Evolutionary conservation across 257 asterid genomes (phyloP).

Genomic region (Parsonsia alboflavescens): DNA sequence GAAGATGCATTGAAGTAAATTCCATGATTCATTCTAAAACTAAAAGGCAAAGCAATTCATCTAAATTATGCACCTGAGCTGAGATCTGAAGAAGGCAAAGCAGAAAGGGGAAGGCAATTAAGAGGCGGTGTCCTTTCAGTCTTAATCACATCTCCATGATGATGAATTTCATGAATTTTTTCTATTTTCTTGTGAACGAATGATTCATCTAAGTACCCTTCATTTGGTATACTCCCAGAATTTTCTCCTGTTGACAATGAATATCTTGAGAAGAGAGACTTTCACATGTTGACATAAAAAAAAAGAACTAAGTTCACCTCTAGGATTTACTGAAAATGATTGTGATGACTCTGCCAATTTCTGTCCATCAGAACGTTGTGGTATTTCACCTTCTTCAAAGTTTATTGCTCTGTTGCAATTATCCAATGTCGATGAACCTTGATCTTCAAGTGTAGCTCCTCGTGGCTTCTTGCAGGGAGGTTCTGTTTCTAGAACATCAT

Average conservation of each 20-base stretch:
- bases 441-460: conserved; percentile 21
- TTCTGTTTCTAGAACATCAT: conserved; percentile 4
- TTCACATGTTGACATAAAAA: not conserved
- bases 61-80: conserved; percentile 23
- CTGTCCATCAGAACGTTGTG: conserved; percentile 3
- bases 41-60: not conserved
- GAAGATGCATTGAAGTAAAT: not conserved
- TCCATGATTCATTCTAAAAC: not conserved
- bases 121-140: conserved; percentile 17
- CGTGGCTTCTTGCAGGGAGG: conserved; percentile 34
- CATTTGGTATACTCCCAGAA: not conserved
- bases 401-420: conserved; percentile 7
- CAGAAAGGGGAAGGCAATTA: conserved; percentile 11
- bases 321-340: conserved; percentile 16
- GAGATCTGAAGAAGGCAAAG: conserved; percentile 18
- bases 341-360: conserved; percentile 18
- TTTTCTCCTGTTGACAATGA: conserved; percentile 1
- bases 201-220: not conserved
- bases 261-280: not conserved
- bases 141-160: conserved; percentile 9
- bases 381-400: conserved; percentile 19
- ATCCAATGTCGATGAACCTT: conserved; percentile 23
- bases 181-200: not conserved
- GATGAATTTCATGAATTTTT: not conserved
- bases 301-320: conserved; percentile 5